Percentiles rank a stretch among this genome's conserved stretches.
These are phyloP conservation scores for Aspergillus biplanus DNA, from an alignment of 495 filamentous ascomycete genomes.

Conservation along the genomic window DNA sequence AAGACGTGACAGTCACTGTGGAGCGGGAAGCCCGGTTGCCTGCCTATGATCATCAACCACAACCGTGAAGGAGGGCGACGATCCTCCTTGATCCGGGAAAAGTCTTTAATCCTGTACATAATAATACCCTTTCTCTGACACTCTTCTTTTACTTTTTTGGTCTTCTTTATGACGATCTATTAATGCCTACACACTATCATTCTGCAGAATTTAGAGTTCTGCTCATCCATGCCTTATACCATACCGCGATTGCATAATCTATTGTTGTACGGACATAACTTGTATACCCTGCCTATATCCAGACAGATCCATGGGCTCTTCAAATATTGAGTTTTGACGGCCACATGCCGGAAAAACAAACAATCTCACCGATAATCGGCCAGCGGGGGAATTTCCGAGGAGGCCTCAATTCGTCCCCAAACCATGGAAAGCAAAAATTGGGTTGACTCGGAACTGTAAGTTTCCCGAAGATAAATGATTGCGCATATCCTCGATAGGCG, in stretches of 20 bases:
- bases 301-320: background rate
- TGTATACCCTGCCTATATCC: too few species aligned
- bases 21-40: slow-evolving; percentile 39
- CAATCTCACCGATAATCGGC: background rate
- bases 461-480: too few species aligned
- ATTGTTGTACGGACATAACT: too few species aligned
- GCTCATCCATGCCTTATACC: too few species aligned
- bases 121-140: background rate
- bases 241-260: too few species aligned
- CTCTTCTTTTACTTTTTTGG: background rate
- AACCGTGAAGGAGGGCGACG: slow-evolving; percentile 19
- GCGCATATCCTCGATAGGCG: too few species aligned
- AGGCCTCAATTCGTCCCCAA: background rate
- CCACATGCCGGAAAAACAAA: background rate
- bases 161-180: background rate
- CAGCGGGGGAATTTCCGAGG: background rate
- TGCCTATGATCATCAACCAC: slow-evolving; percentile 20
- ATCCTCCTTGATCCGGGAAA: slow-evolving; percentile 4
- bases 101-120: background rate
- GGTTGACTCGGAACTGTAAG: background rate
- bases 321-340: background rate
- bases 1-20: slow-evolving; percentile 51
- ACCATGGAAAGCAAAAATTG: background rate
- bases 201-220: too few species aligned
- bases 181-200: too few species aligned